A percentile compares a stretch with the other conserved stretches of the same genome.
phyloP scores from a whole-genome alignment of 2,329 filamentous ascomycete species.

The Arthrobotrys sinensis region DNA sequence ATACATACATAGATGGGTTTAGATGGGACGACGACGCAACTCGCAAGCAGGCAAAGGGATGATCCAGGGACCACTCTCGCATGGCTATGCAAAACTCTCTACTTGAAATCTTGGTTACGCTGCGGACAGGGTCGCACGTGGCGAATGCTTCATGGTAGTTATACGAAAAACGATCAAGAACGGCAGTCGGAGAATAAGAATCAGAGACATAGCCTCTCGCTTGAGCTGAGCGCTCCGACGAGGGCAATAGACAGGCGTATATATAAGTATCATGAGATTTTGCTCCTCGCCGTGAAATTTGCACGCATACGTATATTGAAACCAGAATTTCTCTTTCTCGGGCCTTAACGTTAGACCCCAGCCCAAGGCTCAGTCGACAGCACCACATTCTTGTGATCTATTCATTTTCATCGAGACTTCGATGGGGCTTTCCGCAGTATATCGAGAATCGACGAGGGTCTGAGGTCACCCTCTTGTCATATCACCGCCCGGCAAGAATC shows the following conservation, averaged over 20 bases:
- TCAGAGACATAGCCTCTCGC: conserved; percentile 18
- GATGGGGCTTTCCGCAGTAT: background rate
- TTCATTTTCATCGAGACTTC: background rate
- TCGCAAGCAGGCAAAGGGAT: conserved; percentile 9
- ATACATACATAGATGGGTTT: too few species aligned
- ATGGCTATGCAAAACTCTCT: conserved; percentile 16
- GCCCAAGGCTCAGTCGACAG: conserved; percentile 3
- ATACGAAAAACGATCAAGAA: background rate
- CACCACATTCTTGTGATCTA: background rate
- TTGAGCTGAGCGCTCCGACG: background rate
- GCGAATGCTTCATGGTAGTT: conserved; percentile 14
- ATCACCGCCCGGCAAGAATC: conserved; percentile 37
- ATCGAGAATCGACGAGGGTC: conserved; percentile 34
- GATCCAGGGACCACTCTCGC: conserved; percentile 40
- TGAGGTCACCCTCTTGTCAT: conserved; percentile 58
- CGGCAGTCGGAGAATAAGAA: conserved; percentile 27
- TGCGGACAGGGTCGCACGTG: conserved; percentile 7
- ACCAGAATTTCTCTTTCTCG: background rate
- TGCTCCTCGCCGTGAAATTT: conserved; percentile 2
- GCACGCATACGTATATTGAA: conserved; percentile 2
- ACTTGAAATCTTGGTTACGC: background rate
- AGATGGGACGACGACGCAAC: conserved; percentile 23
- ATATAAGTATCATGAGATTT: conserved; percentile 30
- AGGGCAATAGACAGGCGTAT: background rate
- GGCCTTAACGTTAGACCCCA: conserved; percentile 11